phyloP scores from a whole-genome alignment of 176 grass and related monocot species.

The Juncus effusus region DNA sequence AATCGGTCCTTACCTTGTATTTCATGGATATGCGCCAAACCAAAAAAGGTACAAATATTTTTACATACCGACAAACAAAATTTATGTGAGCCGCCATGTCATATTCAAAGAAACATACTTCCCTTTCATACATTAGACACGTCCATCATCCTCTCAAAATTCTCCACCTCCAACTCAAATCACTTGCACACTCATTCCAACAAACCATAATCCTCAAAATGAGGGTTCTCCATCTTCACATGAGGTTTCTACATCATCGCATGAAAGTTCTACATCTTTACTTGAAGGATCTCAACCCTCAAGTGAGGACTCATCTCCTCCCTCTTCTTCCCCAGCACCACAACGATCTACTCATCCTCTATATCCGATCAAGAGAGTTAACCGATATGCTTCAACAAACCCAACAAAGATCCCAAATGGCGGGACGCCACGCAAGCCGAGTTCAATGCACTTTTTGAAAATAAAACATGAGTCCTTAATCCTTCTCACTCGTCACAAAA shows the following conservation, averaged over 20 bases:
- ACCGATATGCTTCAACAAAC: not conserved
- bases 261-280: not conserved
- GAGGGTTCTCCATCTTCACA: not conserved
- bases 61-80: not conserved
- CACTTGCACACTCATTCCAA: not conserved
- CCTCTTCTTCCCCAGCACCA: not conserved
- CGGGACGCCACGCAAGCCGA: no score
- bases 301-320: not conserved
- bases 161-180: no score
- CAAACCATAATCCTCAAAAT: not conserved
- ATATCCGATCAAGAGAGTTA: not conserved
- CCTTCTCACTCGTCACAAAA: no score
- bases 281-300: not conserved
- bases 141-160: not conserved
- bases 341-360: not conserved
- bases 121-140: not conserved
- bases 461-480: not conserved
- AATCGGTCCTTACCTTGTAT: no score
- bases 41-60: not conserved
- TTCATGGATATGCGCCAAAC: no score
- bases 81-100: no score
- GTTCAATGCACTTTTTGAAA: not conserved
- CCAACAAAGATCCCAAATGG: not conserved
- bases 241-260: not conserved
- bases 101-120: not conserved